Percentiles rank a stretch among this genome's conserved stretches.
Conservation (phyloP, 768 basidiomycete species). For the Mycena galopus region DNA sequence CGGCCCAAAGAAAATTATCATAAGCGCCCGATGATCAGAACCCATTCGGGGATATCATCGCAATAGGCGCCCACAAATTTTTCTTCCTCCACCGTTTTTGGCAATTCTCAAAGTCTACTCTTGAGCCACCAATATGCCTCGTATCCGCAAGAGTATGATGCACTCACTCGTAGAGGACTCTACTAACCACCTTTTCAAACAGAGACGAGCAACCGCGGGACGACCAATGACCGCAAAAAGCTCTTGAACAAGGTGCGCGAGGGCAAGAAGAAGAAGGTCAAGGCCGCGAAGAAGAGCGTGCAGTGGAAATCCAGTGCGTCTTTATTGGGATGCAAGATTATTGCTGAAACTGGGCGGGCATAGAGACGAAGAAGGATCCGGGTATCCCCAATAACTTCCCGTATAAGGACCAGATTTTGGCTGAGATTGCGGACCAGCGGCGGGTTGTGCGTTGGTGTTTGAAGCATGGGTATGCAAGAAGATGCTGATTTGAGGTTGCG, state of each 20-base stretch:
- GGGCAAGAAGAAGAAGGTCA: constrained; percentile 80
- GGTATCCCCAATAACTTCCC: constrained; percentile 95
- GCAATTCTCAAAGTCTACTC: not conserved
- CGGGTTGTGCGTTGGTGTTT: constrained; percentile 71
- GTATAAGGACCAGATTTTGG: constrained; percentile 94
- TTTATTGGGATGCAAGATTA: not conserved
- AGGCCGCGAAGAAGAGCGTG: constrained; percentile 80
- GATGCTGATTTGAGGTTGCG: not conserved
- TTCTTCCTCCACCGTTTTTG: not conserved
- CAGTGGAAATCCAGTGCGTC: constrained; percentile 91
- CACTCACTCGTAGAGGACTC: not conserved
- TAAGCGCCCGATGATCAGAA: not conserved
- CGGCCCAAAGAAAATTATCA: not conserved
- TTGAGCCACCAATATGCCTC: constrained; percentile 40
- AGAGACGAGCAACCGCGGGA: constrained; percentile 89
- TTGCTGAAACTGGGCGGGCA: constrained; percentile 14
- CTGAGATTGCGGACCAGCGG: constrained; percentile 88
- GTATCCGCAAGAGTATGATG: constrained; percentile 75
- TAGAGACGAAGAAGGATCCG: constrained; percentile 89
- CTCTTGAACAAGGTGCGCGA: constrained; percentile 84
- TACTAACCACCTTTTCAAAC: constrained; percentile 38
- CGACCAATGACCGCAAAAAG: constrained; percentile 79
- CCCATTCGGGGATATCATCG: constrained; percentile 15
- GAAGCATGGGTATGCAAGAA: not conserved
- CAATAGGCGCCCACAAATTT: constrained; percentile 26